Base-by-base conservation (phyloP, 805 yeast genomes). In the Starmerella sp. region DNA sequence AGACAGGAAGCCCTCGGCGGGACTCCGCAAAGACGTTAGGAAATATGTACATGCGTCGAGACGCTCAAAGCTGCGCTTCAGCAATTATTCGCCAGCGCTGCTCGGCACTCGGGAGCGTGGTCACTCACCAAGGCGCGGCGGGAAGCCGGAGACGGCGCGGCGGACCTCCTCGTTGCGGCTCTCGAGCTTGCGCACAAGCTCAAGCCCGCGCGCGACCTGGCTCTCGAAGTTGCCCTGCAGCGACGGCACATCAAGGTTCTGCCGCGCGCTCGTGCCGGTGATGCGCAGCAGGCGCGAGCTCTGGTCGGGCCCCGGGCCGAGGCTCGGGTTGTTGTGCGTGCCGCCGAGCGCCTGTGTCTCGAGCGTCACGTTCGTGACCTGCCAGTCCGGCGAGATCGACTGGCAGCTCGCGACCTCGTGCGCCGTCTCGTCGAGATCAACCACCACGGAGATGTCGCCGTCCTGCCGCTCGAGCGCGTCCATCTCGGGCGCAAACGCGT, bases 321-420 rank as follows among this genome's bases (percentile, higher is more conserved):
- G 53, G 42, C 48, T 54, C 17, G 60, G 45, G 39, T 46, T 53
- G 53, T 56, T 51, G 42, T 51, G 55, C 14, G 54, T 35, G 13
- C 52, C 53, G 22, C 53, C 63, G 5, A 63, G 58, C 6, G 63
- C 56, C 51, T 63, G 65, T 8, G 50, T 28, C 31, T 47, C 55
- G 11, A 57, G 48, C 4, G 63, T 35, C 14, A 63, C 67, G 43
- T 61, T 58, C 8, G 65, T 57, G 34, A 70, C 66, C 53, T 71
- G 74, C 73, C 73, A 71, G 22, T 63, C 65, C 1, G 71, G 65
- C 11, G 73, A 66, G 9, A 71, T 60, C 9, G 73, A 69, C 32
- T 65, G 62, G 54, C 66, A 66, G n/a, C 59, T 51, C 8, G 60
- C 54, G 7, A 71, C 60, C 4, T 60, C 55, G 15, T 58, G 57